Base-by-base conservation (phyloP, 2,329 filamentous ascomycete genomes). In the Penicillium digitatum region DNA sequence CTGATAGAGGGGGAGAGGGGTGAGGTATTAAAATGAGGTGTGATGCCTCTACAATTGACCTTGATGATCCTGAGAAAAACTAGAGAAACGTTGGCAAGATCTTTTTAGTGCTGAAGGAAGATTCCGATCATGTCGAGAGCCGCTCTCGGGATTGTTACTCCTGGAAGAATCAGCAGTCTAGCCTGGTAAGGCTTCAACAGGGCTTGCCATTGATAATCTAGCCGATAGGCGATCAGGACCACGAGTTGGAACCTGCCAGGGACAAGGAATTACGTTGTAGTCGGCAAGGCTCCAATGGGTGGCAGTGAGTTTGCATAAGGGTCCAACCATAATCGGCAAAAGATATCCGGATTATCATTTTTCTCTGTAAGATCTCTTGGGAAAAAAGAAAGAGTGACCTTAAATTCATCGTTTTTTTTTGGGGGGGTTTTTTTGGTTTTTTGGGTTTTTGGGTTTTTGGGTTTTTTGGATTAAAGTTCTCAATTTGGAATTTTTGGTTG, bases 171-270 rank as follows among this genome's bases (percentile, higher is more conserved):
- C n/a, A 27, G 16, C 27, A 45, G 31, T 48, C 54, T 43, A 57
- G 37, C 37, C 48, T 38, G 37, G 48, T 54, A 47, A 56, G 31
- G 11, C 26, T 57, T 12, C 24, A 27, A 53, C n/a, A 31, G 50
- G 43, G 18, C 32, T 50, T 45, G 29, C 39, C 4, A 42, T 22
- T 51, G 32, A 52, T 27, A 22, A 35, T 20, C 48, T 32, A 51
- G 50, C 31, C 50, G 48, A 44, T 31, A 59, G 38, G 22, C 38
- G 60, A 62, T 61, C 57, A 59, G 57, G 57, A 56, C 68, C 69
- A 71, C 66, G 66, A 70, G 64, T 57, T 61, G 47, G 55, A 55
- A 59, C 61, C 61, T 64, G 62, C 55, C 66, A 68, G 67, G 67
- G 64, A 62, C 62, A 62, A 57, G 32, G 48, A 60, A 62, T 56